These are phyloP conservation scores for Globisporangium cylindrosporum DNA, from an alignment of 352 stramenopile genomes.

Conservation along the genomic window DNA sequence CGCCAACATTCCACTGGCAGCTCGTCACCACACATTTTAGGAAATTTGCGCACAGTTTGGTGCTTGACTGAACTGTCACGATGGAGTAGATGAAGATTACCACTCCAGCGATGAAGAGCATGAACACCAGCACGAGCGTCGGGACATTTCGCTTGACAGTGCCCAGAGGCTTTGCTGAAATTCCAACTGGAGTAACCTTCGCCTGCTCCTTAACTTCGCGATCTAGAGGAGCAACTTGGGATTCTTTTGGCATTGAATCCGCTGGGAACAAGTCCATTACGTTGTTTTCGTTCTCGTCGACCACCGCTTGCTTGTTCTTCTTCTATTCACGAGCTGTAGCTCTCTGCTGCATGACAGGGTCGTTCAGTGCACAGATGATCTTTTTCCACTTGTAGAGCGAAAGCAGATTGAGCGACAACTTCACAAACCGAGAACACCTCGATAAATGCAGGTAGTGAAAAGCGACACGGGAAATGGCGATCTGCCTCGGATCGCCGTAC, in stretches of 20 bases:
- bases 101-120: constrained; percentile 10
- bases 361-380: constrained; percentile 22
- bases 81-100: constrained; percentile 21
- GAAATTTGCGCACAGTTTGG: constrained; percentile 3
- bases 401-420: constrained; percentile 32
- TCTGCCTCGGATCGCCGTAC: constrained; percentile 23
- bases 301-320: background rate
- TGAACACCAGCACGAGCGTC: background rate
- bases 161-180: background rate
- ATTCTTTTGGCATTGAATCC: background rate
- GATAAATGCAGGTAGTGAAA: constrained; percentile 22
- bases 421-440: constrained; percentile 18
- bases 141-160: background rate
- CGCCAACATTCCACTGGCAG: constrained; percentile 24
- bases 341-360: background rate
- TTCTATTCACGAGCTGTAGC: background rate
- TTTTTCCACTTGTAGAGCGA: constrained; percentile 45
- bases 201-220: no score
- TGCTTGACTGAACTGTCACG: constrained; percentile 8
- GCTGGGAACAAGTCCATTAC: background rate
- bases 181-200: background rate
- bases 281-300: no score
- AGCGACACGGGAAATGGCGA: constrained; percentile 19
- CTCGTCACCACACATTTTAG: constrained; percentile 19
- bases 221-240: no score